Percentiles rank a stretch among this genome's conserved stretches.
These are phyloP conservation scores for Thalassiosira mediterranea DNA, from an alignment of 352 stramenopile species.

Conservation along the genomic window DNA sequence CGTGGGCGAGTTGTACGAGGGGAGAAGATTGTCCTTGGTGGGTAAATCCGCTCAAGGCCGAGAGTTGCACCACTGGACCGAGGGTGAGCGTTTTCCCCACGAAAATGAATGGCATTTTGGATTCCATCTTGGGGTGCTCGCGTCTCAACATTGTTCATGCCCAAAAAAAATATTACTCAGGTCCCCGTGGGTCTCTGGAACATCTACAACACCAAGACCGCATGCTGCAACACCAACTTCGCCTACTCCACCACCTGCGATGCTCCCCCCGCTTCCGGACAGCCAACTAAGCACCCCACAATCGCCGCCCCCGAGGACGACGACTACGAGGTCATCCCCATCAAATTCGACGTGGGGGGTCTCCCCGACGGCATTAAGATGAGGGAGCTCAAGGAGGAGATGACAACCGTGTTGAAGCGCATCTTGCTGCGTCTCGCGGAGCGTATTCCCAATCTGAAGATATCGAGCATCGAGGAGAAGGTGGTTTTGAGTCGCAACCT, in stretches of 20 bases:
- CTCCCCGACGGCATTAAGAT: slow-evolving; percentile 28
- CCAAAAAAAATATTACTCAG: slow-evolving; percentile 7
- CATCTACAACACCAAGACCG: slow-evolving; percentile 22
- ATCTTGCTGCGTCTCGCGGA: slow-evolving; percentile 28
- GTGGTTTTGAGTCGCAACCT: background rate
- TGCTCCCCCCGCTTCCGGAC: background rate
- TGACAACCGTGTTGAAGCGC: slow-evolving; percentile 31
- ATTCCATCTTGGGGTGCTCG: background rate
- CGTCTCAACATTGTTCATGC: background rate
- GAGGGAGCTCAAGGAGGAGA: slow-evolving; percentile 36
- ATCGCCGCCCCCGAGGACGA: slow-evolving; percentile 20
- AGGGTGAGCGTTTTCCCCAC: background rate
- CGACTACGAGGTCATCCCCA: slow-evolving; percentile 33
- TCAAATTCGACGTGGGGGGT: slow-evolving; percentile 21
- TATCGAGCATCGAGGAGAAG: slow-evolving; percentile 40
- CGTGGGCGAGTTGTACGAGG: slow-evolving; percentile 16
- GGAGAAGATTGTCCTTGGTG: slow-evolving; percentile 41
- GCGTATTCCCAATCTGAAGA: slow-evolving; percentile 24
- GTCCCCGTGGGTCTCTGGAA: slow-evolving; percentile 45
- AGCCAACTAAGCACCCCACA: slow-evolving; percentile 51
- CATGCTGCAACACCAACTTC: slow-evolving; percentile 43
- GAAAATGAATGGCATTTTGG: background rate
- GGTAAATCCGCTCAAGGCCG: background rate
- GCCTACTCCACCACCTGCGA: slow-evolving; percentile 34
- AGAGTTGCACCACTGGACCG: slow-evolving; percentile 27